Evolutionary conservation across 164 flowering plant genomes (phyloP), one percentile per base, ranked within the genome.

Genomic region (Buxus sempervirens): DNA sequence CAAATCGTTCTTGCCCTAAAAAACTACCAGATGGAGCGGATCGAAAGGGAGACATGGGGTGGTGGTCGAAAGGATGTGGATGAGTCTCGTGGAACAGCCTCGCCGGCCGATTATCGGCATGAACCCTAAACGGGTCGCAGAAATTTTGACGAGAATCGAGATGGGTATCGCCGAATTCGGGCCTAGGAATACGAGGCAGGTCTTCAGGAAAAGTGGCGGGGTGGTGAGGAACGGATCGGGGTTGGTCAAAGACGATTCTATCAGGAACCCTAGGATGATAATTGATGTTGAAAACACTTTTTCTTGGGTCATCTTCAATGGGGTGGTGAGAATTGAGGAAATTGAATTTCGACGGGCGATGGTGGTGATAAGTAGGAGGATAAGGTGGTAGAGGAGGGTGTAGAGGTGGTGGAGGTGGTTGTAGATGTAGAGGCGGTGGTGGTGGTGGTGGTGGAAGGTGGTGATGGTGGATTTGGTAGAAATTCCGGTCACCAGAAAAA

Each of bases 251-350:
- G n/a, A 22, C 9, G 22, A 66, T 42, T 22, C 66, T 54, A 69
- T 74, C 51, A 41, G 64, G 26, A 65, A 59, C 69, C 73, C 73
- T 71, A 64, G 75, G 66, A 22, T 23, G 48, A 25, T 25, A 32
- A 3, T 68, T 23, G 66, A 54, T 16, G 10, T 69, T 54, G 51
- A 69, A 62, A 22, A 13, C 25, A 15, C 24, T 60, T 18, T 53
- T 61, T 41, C 65, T 54, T 18, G 66, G 55, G 60, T 62, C 63
- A 9, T 62, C 41, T 55, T 70, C 66, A 25, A 70, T 54, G 4
- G 61, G 61, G 23, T 23, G 57, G 32, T 48, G 62, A 36, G 76
- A 0, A 28, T 53, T 60, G 42, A 48, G 68, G 42, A 57, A 71
- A 60, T 67, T n/a, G 60, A 76, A 66, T 26, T 69, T 76, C 22